These are phyloP conservation scores for Citrullus amarus DNA, from an alignment of 306 rosid species.

Conservation along the genomic window DNA sequence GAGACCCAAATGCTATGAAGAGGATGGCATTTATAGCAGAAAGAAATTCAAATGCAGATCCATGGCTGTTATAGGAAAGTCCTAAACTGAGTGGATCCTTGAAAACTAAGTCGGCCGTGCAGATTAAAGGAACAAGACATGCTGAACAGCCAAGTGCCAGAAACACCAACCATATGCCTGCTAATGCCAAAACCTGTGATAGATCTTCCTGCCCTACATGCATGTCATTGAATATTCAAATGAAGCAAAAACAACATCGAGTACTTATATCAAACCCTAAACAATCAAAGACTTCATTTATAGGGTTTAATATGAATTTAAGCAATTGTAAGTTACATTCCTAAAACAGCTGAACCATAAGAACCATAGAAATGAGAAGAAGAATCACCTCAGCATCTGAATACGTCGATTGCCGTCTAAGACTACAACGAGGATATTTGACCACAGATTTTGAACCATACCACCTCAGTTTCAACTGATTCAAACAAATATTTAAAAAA, in stretches of 20 bases:
- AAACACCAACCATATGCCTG: slow-evolving; percentile 65
- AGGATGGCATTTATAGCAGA: slow-evolving; percentile 36
- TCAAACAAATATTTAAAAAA: neutral
- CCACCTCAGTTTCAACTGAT: slow-evolving; percentile 70
- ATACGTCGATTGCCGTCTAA: slow-evolving; percentile 69
- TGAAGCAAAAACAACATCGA: slow-evolving; percentile 4
- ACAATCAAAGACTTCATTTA: neutral
- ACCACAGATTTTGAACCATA: slow-evolving; percentile 70
- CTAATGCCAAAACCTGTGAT: slow-evolving; percentile 75
- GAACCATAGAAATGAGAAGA: slow-evolving; percentile 1
- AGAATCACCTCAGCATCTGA: slow-evolving; percentile 86
- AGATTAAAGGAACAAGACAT: slow-evolving; percentile 48
- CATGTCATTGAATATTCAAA: slow-evolving; percentile 67
- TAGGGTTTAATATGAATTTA: neutral
- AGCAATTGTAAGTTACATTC: neutral
- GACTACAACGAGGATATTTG: slow-evolving; percentile 80
- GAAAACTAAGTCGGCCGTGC: slow-evolving; percentile 42
- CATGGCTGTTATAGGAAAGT: slow-evolving; percentile 30
- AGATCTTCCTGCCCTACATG: slow-evolving; percentile 99
- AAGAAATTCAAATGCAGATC: slow-evolving; percentile 28
- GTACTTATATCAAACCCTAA: no score
- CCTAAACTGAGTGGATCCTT: slow-evolving; percentile 39
- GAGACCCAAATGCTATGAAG: slow-evolving; percentile 42
- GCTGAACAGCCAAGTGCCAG: slow-evolving; percentile 63
- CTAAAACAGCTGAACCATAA: neutral